phyloP scores from a whole-genome alignment of 768 basidiomycete species.

The Rhizopogon sp. region DNA sequence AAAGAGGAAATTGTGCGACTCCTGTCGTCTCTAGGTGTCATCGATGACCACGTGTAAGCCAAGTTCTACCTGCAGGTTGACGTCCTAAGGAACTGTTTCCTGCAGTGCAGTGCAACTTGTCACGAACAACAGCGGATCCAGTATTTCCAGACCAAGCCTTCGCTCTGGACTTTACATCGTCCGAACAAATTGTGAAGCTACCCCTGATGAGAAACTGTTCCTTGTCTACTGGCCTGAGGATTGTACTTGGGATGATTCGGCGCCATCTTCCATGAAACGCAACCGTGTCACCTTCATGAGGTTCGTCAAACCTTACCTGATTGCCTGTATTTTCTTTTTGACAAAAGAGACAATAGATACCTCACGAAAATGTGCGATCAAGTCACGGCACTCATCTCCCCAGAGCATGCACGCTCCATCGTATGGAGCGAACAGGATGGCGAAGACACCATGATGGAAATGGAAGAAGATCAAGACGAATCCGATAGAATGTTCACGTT shows the following conservation, averaged over 20 bases:
- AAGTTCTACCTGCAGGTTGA: neutral
- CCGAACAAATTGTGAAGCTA: conserved; percentile 7
- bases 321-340: neutral
- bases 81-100: neutral
- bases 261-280: conserved; percentile 36
- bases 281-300: conserved; percentile 62
- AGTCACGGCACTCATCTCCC: conserved; percentile 43
- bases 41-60: conserved; percentile 39
- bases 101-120: conserved; percentile 6
- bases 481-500: conserved; percentile 48
- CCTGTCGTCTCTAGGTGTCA: conserved; percentile 28
- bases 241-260: conserved; percentile 51
- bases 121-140: neutral
- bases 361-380: conserved; percentile 58
- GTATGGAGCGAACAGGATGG: conserved; percentile 35
- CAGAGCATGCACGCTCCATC: conserved; percentile 39
- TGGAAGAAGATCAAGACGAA: conserved; percentile 34
- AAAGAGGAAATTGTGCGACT: conserved; percentile 45
- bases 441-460: conserved; percentile 12
- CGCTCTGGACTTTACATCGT: conserved; percentile 47
- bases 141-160: conserved; percentile 20
- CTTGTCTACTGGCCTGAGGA: conserved; percentile 62
- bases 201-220: conserved; percentile 28
- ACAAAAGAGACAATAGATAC: conserved; percentile 34
- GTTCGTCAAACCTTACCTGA: conserved; percentile 22